phyloP scores from a whole-genome alignment of 306 rosid species.

The Cicer yamashitae region DNA sequence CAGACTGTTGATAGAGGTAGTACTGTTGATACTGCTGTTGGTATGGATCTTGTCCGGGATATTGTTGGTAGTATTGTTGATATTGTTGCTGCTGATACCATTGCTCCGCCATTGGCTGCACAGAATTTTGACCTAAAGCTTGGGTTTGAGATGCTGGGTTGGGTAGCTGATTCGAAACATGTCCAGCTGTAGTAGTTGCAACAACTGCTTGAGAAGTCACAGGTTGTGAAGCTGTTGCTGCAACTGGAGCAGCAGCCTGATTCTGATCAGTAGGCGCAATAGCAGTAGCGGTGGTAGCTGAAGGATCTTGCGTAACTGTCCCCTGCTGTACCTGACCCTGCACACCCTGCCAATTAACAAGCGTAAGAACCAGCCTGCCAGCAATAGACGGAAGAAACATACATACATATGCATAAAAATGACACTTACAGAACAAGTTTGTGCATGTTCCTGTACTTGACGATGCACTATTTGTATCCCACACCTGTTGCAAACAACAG shows the following conservation, averaged over 20 bases:
- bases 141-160: slow-evolving; percentile 67
- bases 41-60: slow-evolving; percentile 87
- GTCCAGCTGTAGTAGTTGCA: slow-evolving; percentile 56
- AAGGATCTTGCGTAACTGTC: slow-evolving; percentile 55
- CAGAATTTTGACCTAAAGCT: slow-evolving; percentile 59
- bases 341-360: slow-evolving; percentile 69
- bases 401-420: neutral
- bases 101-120: slow-evolving; percentile 72
- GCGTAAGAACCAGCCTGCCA: slow-evolving; percentile 34
- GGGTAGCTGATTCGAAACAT: slow-evolving; percentile 65
- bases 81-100: slow-evolving; percentile 96
- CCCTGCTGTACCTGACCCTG: slow-evolving; percentile 74
- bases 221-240: slow-evolving; percentile 59
- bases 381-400: slow-evolving; percentile 25
- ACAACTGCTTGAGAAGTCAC: slow-evolving; percentile 61
- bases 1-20: slow-evolving; percentile 82
- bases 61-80: slow-evolving; percentile 92
- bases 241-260: slow-evolving; percentile 57
- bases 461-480: slow-evolving; percentile 90
- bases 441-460: slow-evolving; percentile 97
- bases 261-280: slow-evolving; percentile 61
- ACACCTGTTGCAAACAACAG: slow-evolving; percentile 93
- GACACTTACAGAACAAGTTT: slow-evolving; percentile 76
- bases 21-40: slow-evolving; percentile 92
- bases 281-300: slow-evolving; percentile 53